phyloP scores from a whole-genome alignment of 192 early-diverging fungal species.

The Thoreauomyces humboldtii region DNA sequence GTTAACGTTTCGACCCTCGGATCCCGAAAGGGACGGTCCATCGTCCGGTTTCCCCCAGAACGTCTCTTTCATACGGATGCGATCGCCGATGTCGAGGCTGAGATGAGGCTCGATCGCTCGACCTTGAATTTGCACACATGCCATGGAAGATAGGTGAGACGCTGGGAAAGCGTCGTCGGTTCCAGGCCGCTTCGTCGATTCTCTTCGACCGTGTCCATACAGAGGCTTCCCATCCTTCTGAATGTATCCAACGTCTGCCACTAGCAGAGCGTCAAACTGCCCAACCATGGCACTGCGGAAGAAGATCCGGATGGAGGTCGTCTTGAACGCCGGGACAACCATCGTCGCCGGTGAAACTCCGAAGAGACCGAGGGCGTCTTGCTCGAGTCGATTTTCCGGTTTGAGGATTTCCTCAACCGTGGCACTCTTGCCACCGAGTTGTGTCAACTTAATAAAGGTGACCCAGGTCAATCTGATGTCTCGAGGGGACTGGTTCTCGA shows the following conservation, averaged over 20 bases:
- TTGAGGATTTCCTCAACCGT: conserved; percentile 23
- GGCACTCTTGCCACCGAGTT: not conserved
- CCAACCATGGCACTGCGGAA: conserved; percentile 37
- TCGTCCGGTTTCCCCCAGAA: not conserved
- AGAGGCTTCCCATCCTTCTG: conserved; percentile 32
- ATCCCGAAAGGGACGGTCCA: not conserved
- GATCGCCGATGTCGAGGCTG: conserved; percentile 25
- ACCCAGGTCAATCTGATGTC: conserved; percentile 43
- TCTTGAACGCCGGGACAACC: conserved; percentile 39
- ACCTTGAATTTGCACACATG: conserved; percentile 30
- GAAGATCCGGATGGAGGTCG: conserved; percentile 28
- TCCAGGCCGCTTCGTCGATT: not conserved
- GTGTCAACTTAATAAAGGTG: conserved; percentile 36
- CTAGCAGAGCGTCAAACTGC: conserved; percentile 35
- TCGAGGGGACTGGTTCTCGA: conserved; percentile 52
- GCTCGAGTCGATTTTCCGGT: conserved; percentile 29
- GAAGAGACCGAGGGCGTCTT: conserved; percentile 23
- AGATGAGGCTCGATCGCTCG: conserved; percentile 32
- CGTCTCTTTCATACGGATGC: conserved; percentile 26
- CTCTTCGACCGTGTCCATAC: conserved; percentile 26
- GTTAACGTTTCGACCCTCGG: conserved; percentile 4
- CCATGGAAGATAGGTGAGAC: conserved; percentile 28
- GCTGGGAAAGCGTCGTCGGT: conserved; percentile 12
- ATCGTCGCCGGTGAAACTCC: conserved; percentile 29
- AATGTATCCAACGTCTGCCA: conserved; percentile 49